Base-by-base conservation (phyloP, 768 basidiomycete species). In the Rhizopogon rudus region DNA sequence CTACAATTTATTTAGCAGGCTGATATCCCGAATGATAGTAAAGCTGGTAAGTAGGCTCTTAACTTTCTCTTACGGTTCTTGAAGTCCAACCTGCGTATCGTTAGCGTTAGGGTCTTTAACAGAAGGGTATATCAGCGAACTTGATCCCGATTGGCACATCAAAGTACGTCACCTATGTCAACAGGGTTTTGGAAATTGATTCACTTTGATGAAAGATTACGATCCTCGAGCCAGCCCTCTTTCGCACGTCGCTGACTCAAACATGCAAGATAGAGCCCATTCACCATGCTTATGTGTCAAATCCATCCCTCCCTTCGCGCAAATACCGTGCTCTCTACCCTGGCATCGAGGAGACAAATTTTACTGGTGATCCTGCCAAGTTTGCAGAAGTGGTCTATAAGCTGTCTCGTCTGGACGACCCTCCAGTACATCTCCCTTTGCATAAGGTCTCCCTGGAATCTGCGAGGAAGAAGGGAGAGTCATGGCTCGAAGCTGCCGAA, bases 101-200 rank as follows among this genome's bases (percentile, higher is more conserved):
- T 45, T 41, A 75, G 73, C 72, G 3, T 53, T 73, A 3, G 73
- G 74, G 48, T 58, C 63, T 3, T 56, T 73, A 20, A 67, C 65
- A 3, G 67, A 73, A 49, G 60, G 64, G 5, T 63, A 71, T 4
- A 64, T 59, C 22, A 48, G 53, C 51, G 72, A 73, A 41, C 61
- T 73, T 10, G 69, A 73, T 44, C 72, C 73, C 1, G 59, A 53
- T 7, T 73, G 72, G 72, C 65, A 71, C 56, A 71, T 73, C 60
- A 73, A 62, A 58, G 72, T 69, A 39, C 17, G 62, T 56, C 20
- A 6, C 12, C 6, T 22, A n/a, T 43, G 31, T 25, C 35, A 2
- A 9, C 10, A 28, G 29, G 29, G 9, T 52, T 6, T 35, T 52
- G 5, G 29, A 17, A 9, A 37, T 33, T 59, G 52, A 60, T 35